Conservation (phyloP, 1,284 basidiomycete genomes). For the Trametes polyzona region DNA sequence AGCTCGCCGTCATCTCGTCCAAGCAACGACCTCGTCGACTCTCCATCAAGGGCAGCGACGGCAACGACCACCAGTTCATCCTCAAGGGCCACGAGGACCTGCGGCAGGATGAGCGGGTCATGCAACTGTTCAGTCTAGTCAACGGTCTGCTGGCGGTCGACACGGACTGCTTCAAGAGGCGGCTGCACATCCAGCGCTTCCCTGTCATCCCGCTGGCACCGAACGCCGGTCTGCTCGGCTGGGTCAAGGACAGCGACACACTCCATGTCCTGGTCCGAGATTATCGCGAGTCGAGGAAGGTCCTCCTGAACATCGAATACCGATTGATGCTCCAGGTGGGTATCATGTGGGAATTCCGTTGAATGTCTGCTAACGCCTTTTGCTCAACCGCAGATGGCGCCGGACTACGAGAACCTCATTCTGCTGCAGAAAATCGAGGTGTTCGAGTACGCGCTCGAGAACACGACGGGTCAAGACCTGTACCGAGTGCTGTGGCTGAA, state of each 20-base stretch:
- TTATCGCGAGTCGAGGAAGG: slow-evolving; percentile 94
- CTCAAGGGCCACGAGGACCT: slow-evolving; percentile 97
- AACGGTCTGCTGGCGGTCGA: slow-evolving; percentile 95
- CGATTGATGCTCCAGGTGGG: slow-evolving; percentile 92
- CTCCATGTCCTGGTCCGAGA: slow-evolving; percentile 98
- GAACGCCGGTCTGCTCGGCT: slow-evolving; percentile 93
- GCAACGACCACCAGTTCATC: slow-evolving; percentile 90
- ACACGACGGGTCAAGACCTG: slow-evolving; percentile 98
- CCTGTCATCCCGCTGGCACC: slow-evolving; percentile 96
- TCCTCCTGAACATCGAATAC: slow-evolving; percentile 97
- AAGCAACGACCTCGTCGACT: slow-evolving; percentile 96
- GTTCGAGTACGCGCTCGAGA: slow-evolving; percentile 98
- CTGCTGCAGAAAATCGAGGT: slow-evolving; percentile 99
- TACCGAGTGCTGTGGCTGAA: slow-evolving; percentile 98
- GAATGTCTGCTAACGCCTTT: not conserved
- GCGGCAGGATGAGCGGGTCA: slow-evolving; percentile 98
- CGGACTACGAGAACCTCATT: slow-evolving; percentile 96
- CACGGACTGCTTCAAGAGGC: slow-evolving; percentile 94
- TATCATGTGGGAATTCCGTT: not conserved
- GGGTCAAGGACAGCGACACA: slow-evolving; percentile 97
- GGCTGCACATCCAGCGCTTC: slow-evolving; percentile 93
- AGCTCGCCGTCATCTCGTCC: slow-evolving; percentile 93
- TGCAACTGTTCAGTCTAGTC: slow-evolving; percentile 98
- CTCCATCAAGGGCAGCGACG: slow-evolving; percentile 90
- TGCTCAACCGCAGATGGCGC: slow-evolving; percentile 86